Conservation (phyloP, 768 basidiomycete species). For the Paxillus involutus region DNA sequence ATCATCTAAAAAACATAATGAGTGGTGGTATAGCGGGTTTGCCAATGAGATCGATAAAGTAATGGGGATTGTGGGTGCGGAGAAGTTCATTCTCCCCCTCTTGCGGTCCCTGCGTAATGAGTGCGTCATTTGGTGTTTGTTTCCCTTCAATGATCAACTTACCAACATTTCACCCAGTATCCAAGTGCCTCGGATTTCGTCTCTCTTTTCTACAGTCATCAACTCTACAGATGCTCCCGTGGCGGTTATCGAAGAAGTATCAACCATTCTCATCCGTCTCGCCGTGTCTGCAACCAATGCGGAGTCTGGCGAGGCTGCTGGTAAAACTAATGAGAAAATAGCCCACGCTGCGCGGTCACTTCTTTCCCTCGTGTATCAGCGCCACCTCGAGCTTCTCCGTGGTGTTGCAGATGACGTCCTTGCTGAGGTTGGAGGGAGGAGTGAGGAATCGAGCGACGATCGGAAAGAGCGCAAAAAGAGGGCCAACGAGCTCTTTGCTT, state of each 20-base stretch:
- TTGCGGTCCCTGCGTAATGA: slow-evolving; percentile 38
- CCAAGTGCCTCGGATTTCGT: slow-evolving; percentile 26
- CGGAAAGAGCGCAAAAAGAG: slow-evolving; percentile 37
- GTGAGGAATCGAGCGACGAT: slow-evolving; percentile 20
- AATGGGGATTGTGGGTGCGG: slow-evolving; percentile 49
- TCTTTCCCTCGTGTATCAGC: slow-evolving; percentile 63
- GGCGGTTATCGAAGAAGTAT: slow-evolving; percentile 20
- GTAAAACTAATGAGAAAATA: slow-evolving; percentile 5
- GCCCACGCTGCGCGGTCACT: slow-evolving; percentile 31
- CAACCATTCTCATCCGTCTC: slow-evolving; percentile 21
- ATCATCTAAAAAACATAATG: background rate
- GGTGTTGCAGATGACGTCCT: slow-evolving; percentile 38
- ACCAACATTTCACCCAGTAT: slow-evolving; percentile 24
- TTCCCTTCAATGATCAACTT: background rate
- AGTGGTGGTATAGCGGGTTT: slow-evolving; percentile 37
- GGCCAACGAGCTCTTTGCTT: slow-evolving; percentile 55
- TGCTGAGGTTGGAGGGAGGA: slow-evolving; percentile 22
- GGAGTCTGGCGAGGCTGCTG: background rate
- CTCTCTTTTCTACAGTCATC: slow-evolving; percentile 31
- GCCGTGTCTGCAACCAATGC: slow-evolving; percentile 7
- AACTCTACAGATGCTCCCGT: slow-evolving; percentile 22
- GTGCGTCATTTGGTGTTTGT: slow-evolving; percentile 32
- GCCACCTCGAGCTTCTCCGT: slow-evolving; percentile 53
- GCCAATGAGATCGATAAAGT: slow-evolving; percentile 46
- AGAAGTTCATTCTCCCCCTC: slow-evolving; percentile 59